Evolutionary conservation across 2,329 filamentous ascomycete genomes (phyloP), one percentile per base, ranked within the genome.

Genomic region (Tolypocladium pustulatum): DNA sequence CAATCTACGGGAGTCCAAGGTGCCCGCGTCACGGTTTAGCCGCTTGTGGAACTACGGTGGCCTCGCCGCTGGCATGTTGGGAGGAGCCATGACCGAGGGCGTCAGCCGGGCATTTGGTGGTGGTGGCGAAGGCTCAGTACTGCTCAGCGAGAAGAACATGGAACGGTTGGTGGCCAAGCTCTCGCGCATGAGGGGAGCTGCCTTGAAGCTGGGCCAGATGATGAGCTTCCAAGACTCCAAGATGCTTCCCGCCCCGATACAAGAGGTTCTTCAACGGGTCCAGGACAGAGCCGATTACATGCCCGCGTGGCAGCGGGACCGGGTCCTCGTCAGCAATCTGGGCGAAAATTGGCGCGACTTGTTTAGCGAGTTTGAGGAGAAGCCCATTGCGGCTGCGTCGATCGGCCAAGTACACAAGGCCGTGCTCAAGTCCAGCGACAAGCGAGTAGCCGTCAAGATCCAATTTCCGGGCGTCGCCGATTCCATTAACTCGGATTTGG

Each of bases 211-310:
- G 32, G 95, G 94, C 0, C 94, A 99, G 76, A 94, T 97, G 89
- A 88, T 99, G 80, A 97, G 91, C 71, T 94, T 99, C 69, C 94
- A 99, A 77, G 94, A 99, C 74, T 86, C 90, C 41, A 97, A 96
- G 73, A 91, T 97, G 85, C 82, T 99, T 12, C 94, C 94, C 0
- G 84, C 83, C 0, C 84, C 90, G 1, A 91, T 99, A 55, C 90
- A 95, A 64, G 84, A 93, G 67, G 91, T 99, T 1, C 77, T 99
- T 15, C 91, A 96, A 70, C 86, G 95, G 7, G 94, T 99, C 0
- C 94, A 99, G 71, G 94, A 99, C 71, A 87, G 90, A 59, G 94
- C 94, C 43, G 93, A 99, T 72, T 99, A 97, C 72, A 99, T 99
- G 94, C 94, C 94, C 0, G 83, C 90, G 2, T 96, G 87, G 71